These are phyloP conservation scores for Spergularia bocconei DNA, from an alignment of 148 eudicot species.

Conservation along the genomic window DNA sequence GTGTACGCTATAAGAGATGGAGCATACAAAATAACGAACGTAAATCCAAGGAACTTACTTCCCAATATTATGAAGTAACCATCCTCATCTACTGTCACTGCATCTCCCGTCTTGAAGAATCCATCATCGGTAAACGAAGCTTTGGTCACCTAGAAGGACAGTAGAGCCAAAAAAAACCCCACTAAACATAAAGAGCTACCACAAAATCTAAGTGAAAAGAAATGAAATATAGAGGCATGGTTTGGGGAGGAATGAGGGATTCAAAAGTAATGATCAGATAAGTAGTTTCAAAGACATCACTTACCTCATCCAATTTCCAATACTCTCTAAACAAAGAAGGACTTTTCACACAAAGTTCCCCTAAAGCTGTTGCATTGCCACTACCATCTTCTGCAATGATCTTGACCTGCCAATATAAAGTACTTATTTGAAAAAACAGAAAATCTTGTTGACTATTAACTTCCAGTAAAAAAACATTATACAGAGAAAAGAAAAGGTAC, in stretches of 20 bases:
- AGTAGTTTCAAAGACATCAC: background rate
- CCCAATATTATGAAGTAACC: constrained; percentile 91
- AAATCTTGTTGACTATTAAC: background rate
- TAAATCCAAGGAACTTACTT: constrained; percentile 57
- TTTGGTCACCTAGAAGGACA: constrained; percentile 66
- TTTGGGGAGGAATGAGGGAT: constrained; percentile 5
- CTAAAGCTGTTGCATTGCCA: constrained; percentile 51
- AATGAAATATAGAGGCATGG: background rate
- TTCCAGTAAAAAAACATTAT: background rate
- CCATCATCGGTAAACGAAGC: constrained; percentile 80
- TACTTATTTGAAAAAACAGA: background rate
- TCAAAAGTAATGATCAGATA: background rate
- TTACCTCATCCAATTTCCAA: constrained; percentile 91
- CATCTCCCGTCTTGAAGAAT: constrained; percentile 93
- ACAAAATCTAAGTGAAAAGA: constrained; percentile 5
- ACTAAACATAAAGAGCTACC: background rate
- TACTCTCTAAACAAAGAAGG: constrained; percentile 93
- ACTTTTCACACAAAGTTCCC: constrained; percentile 91
- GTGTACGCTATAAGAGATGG: background rate
- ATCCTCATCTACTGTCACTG: constrained; percentile 82
- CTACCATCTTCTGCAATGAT: constrained; percentile 64
- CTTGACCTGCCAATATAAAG: constrained; percentile 55
- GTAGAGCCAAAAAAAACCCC: constrained; percentile 10
- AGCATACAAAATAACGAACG: background rate
- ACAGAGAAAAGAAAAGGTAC: background rate